Evolutionary conservation across 1,284 basidiomycete species (phyloP).

Genomic region (Sanguinoderma infundibulare): DNA sequence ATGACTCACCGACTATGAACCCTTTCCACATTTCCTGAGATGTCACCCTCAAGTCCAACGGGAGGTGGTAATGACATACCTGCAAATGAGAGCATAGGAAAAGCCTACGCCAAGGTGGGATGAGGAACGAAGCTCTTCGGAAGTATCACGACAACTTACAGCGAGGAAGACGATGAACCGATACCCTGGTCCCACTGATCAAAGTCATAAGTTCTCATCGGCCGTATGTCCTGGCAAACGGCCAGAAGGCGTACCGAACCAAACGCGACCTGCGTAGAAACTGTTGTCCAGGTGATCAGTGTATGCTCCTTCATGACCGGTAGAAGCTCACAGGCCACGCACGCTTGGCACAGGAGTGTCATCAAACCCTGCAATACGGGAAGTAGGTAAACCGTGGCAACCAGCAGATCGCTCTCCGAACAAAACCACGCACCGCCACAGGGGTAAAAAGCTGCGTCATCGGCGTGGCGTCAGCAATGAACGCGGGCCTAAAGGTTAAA

Average conservation of each 20-base stretch:
- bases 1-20: neutral
- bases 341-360: neutral
- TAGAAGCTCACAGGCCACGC: neutral
- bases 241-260: neutral
- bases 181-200: neutral
- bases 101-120: neutral
- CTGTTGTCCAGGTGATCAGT: neutral
- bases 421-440: neutral
- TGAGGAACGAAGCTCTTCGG: neutral
- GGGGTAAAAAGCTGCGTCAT: neutral
- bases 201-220: neutral
- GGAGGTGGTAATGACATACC: neutral
- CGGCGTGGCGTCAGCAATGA: neutral
- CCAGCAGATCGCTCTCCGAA: neutral
- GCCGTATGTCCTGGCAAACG: neutral
- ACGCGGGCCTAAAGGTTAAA: neutral
- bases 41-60: neutral
- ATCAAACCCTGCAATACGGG: neutral
- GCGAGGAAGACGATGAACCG: neutral
- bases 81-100: neutral
- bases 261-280: neutral
- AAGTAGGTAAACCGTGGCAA: neutral
- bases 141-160: neutral
- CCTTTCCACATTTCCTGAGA: neutral
- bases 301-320: neutral